phyloP scores from a whole-genome alignment of 768 basidiomycete genomes.

The Cubamyces lactineus region DNA sequence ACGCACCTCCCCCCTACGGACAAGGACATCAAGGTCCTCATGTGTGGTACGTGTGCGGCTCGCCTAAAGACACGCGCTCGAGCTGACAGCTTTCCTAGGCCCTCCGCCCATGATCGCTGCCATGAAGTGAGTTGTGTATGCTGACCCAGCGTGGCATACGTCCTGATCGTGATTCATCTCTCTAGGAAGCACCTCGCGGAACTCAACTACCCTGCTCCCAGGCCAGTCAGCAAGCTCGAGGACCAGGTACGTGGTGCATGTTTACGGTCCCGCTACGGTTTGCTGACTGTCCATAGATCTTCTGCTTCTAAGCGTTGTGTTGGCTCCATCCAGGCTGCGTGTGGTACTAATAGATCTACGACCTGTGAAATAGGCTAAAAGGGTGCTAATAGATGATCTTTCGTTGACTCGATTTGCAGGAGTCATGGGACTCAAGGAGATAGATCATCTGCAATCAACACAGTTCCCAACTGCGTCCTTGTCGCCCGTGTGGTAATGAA shows the following conservation, averaged over 20 bases:
- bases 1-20: constrained; percentile 65
- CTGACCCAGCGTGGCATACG: constrained; percentile 10
- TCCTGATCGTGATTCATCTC: constrained; percentile 3
- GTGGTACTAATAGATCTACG: not conserved
- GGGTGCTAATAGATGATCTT: constrained; percentile 2
- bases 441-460: not conserved
- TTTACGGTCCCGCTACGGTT: not conserved
- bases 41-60: constrained; percentile 65
- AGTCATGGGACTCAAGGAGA: not conserved
- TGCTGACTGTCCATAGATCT: constrained; percentile 24
- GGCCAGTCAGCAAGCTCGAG: constrained; percentile 89
- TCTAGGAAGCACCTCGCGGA: constrained; percentile 85
- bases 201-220: constrained; percentile 85
- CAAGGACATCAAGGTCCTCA: constrained; percentile 74
- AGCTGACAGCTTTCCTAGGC: constrained; percentile 40
- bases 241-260: constrained; percentile 64
- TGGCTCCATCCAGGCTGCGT: not conserved
- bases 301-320: constrained; percentile 28
- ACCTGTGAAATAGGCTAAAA: not conserved
- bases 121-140: constrained; percentile 61
- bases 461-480: not conserved
- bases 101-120: constrained; percentile 79
- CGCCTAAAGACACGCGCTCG: not conserved
- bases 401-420: not conserved
- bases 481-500: constrained; percentile 3